Evolutionary conservation across 164 flowering plant species (phyloP).

Genomic region (Warburgia ugandensis): DNA sequence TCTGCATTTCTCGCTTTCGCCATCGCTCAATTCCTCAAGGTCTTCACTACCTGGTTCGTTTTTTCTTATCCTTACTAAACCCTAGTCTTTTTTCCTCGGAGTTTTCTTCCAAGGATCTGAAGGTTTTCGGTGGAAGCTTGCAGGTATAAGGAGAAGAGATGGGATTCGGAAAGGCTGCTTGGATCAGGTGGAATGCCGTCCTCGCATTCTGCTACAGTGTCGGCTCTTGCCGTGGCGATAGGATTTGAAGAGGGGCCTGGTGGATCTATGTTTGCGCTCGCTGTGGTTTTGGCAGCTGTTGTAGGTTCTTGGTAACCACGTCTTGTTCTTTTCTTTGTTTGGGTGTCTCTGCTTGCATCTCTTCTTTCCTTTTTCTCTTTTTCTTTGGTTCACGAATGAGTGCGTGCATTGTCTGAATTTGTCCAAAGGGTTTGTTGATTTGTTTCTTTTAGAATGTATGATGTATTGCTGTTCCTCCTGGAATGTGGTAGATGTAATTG

Average conservation of each 20-base stretch:
- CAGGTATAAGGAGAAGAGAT: slow-evolving; percentile 85
- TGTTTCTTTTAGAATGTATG: no score
- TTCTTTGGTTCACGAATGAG: no score
- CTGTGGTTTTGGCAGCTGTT: slow-evolving; percentile 71
- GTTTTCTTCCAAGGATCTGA: no score
- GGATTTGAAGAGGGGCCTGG: slow-evolving; percentile 66
- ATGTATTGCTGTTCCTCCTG: no score
- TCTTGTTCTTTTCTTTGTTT: slow-evolving; percentile 19
- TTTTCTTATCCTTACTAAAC: not conserved
- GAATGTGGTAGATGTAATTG: no score
- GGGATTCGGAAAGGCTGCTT: slow-evolving; percentile 71
- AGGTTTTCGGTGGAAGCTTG: no score
- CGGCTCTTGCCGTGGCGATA: slow-evolving; percentile 69
- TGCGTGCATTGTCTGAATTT: no score
- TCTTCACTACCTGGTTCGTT: slow-evolving; percentile 68
- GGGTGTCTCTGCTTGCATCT: not conserved
- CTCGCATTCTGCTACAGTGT: slow-evolving; percentile 82
- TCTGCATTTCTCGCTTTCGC: slow-evolving; percentile 70
- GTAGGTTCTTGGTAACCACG: slow-evolving; percentile 45
- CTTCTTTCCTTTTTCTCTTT: no score
- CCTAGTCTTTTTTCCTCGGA: slow-evolving; percentile 3
- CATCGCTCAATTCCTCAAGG: slow-evolving; percentile 80
- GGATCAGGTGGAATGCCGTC: slow-evolving; percentile 97
- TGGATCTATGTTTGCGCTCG: slow-evolving; percentile 57
- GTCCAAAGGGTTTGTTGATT: no score